Conservation (phyloP, 2,329 filamentous ascomycete species). For the Zasmidium angulare region DNA sequence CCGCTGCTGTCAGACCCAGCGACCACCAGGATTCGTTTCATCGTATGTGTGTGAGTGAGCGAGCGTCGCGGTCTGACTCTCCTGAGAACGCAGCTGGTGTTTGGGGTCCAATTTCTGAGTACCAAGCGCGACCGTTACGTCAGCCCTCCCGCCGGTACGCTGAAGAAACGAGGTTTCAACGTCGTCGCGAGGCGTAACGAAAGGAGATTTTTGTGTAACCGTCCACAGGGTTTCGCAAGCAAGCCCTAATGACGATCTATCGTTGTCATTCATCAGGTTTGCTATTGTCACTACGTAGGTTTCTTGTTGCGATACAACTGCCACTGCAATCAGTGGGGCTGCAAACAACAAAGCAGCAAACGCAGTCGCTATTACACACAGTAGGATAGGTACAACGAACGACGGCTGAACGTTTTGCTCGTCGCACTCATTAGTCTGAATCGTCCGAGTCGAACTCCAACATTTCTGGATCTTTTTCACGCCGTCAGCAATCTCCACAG, state of each 20-base stretch:
- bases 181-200: background rate
- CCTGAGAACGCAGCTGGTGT: background rate
- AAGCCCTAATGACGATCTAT: background rate
- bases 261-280: background rate
- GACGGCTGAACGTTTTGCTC: background rate
- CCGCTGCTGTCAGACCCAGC: slow-evolving; percentile 90
- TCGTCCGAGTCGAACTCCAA: slow-evolving; percentile 44
- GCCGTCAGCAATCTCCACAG: background rate
- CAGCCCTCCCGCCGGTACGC: background rate
- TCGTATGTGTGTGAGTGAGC: slow-evolving; percentile 3
- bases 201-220: background rate
- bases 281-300: background rate
- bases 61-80: background rate
- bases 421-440: slow-evolving; percentile 34
- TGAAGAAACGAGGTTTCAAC: background rate
- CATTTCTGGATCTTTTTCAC: slow-evolving; percentile 43
- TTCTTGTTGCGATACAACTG: background rate
- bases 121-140: background rate
- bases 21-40: slow-evolving; percentile 69
- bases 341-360: background rate
- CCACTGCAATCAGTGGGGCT: background rate
- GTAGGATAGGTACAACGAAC: background rate
- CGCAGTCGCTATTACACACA: background rate
- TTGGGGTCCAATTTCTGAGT: background rate
- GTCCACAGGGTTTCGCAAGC: background rate